Evolutionary conservation across 805 yeast genomes (phyloP).

Genomic region (Vanderwaltozyma yarrowii): DNA sequence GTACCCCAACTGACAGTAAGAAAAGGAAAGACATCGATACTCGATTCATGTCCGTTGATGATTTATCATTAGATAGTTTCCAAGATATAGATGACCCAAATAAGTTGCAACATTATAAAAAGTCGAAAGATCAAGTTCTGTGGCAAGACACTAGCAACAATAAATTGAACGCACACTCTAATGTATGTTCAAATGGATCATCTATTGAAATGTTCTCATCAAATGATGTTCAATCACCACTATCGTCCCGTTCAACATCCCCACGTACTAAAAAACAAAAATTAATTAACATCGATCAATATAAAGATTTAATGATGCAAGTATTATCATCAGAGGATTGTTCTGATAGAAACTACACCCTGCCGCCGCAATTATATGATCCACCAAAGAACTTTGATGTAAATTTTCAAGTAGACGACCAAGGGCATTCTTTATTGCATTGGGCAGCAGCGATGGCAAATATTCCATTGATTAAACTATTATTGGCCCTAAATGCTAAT

Average conservation of each 20-base stretch:
- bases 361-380: slow-evolving; percentile 32
- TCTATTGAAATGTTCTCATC: neutral
- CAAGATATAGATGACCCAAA: neutral
- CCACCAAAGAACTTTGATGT: slow-evolving; percentile 59
- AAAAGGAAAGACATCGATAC: neutral
- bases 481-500: slow-evolving; percentile 49
- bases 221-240: neutral
- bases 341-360: slow-evolving; percentile 18
- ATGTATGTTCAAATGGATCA: neutral
- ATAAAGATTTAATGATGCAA: slow-evolving; percentile 21
- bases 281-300: slow-evolving; percentile 11
- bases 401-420: slow-evolving; percentile 61
- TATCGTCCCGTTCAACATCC: neutral
- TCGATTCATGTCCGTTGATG: neutral
- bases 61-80: neutral
- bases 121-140: neutral
- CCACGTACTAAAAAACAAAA: neutral
- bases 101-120: neutral
- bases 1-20: neutral
- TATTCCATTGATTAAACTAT: slow-evolving; percentile 44
- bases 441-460: slow-evolving; percentile 83
- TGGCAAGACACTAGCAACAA: neutral
- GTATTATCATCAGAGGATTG: slow-evolving; percentile 25
- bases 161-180: neutral
- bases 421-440: slow-evolving; percentile 72